Base-by-base conservation (phyloP, 1,139 yeast genomes). In the Candida tunisiensis region DNA sequence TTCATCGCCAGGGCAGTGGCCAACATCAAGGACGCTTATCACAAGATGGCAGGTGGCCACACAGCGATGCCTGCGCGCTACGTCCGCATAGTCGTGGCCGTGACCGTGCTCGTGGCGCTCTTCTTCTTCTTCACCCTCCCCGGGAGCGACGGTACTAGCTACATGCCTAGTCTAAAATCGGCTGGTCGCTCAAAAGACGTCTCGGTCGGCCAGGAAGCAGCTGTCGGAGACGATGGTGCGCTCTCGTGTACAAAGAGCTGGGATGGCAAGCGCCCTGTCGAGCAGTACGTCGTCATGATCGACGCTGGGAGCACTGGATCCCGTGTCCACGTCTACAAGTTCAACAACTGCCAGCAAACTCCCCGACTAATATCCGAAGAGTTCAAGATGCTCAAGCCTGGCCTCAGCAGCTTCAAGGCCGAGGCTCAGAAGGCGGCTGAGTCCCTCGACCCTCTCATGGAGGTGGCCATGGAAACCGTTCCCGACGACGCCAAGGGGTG, bases 271-370 rank as follows among this genome's bases (percentile, higher is more conserved):
- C 38, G 40, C 25, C 58, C 58, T 9, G 43, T 52, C 19, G 48
- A 45, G 19, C 61, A 71, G 45, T 74, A 62, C 38, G 95, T 85
- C 20, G 68, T 88, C 16, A 82, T 88, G 93, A 62, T 88, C 29
- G 98, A 88, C 55, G 98, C 96, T 3, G 98, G 98, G 9, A 82
- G 95, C 3, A 77, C 93, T 6, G 98, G 98, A 18, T 83, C 95
- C 15, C 73, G 98, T 50, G 80, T 88, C 20, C 98, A 88, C 51
- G 75, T 88, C 20, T 88, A 88, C 55, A 74, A 78, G 46, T 88
- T 88, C 56, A 79, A 82, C 55, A 71, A 82, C 30, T 83, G 96
- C 47, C 42, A 39, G 59, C 64, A 75, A 25, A 88, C 93, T 31
- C 98, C 98, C 21, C 61, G 55, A 32, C 69, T 91, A 38, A 55